Evolutionary conservation across 805 yeast genomes (phyloP), one percentile per base, ranked within the genome.

Genomic region (Yarrowia sp.): DNA sequence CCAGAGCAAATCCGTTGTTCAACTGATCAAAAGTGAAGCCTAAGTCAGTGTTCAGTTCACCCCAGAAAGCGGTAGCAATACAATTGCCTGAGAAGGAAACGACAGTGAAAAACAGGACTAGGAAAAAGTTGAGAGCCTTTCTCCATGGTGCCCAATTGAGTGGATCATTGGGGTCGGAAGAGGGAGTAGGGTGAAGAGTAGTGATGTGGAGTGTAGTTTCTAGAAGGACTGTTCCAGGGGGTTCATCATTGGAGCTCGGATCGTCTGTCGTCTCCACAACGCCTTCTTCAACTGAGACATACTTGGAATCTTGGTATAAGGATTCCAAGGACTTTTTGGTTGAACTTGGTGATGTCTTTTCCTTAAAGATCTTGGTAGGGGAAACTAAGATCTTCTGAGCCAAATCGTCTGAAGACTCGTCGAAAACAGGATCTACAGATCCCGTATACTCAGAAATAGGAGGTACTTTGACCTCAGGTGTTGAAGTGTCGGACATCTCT

Each of bases 51-150:
- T 52, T 52, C 9, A 52, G 34, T 14, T 38, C 13, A 9, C 58
- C 58, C 58, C 58, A 52, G 43, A 52, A 52, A 3, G 15, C 58
- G 8, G 58, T 52, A 20, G 58, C 58, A 10, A 52, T 38, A 38
- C 58, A 52, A 19, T 52, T 52, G 14, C 43, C 38, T 0, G 58
- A 52, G 43, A 52, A 52, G 9, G 58, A 43, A 3, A 52, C 43
- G 2, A 52, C 19, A 0, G 43, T 38, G 43, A 52, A 52, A 14
- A 36, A 52, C 19, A 52, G 15, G 6, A 52, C 58, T 9, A 52
- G 58, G 19, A 36, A 36, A 15, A 19, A 52, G 58, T 52, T 52
- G 9, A 52, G 43, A 4, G 58, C 7, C 42, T 52, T 52, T 38
- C 58, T 52, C 58, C 58, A 52, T 3, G 58, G 12, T 1, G 30